Percentiles rank a stretch among this genome's conserved stretches.
Evolutionary conservation across 805 yeast species (phyloP).

Genomic region (Sungouiella blattae): DNA sequence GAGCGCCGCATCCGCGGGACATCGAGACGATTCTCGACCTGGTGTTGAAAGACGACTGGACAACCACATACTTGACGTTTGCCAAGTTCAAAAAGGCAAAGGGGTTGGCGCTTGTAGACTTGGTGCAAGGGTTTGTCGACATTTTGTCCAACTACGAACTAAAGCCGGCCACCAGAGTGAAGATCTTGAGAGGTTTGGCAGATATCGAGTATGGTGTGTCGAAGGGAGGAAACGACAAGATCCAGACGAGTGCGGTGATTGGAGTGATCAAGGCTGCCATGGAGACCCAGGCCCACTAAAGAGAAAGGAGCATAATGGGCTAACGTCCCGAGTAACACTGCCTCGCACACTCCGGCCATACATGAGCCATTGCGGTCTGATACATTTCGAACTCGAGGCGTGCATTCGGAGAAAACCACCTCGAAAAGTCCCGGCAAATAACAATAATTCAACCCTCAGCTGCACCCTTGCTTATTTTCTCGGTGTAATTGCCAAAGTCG

Average conservation of each 20-base stretch:
- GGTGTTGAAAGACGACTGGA: conserved; percentile 84
- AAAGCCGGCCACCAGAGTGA: conserved; percentile 56
- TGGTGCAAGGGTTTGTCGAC: conserved; percentile 72
- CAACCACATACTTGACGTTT: conserved; percentile 66
- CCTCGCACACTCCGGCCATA: too few relatives aligned
- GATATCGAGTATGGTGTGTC: conserved; percentile 91
- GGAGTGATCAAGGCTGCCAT: conserved; percentile 76
- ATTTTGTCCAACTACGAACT: conserved; percentile 68
- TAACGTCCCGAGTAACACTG: too few relatives aligned
- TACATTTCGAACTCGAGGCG: too few relatives aligned
- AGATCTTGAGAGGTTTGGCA: conserved; percentile 65
- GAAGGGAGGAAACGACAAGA: conserved; percentile 86
- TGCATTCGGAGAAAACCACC: too few relatives aligned
- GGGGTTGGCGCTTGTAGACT: conserved; percentile 88
- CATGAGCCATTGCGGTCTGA: too few relatives aligned
- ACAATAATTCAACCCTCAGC: too few relatives aligned
- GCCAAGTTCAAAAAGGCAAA: conserved; percentile 61
- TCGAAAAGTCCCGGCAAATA: too few relatives aligned
- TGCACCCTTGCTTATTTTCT: too few relatives aligned
- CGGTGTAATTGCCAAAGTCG: too few relatives aligned
- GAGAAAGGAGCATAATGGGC: too few relatives aligned
- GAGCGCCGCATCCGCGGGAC: conserved; percentile 90
- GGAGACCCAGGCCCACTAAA: conserved; percentile 38
- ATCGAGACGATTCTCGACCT: conserved; percentile 72
- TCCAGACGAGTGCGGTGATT: conserved; percentile 85